Conservation (phyloP, 2,329 filamentous ascomycete species). For the Emmonsia crescens region DNA sequence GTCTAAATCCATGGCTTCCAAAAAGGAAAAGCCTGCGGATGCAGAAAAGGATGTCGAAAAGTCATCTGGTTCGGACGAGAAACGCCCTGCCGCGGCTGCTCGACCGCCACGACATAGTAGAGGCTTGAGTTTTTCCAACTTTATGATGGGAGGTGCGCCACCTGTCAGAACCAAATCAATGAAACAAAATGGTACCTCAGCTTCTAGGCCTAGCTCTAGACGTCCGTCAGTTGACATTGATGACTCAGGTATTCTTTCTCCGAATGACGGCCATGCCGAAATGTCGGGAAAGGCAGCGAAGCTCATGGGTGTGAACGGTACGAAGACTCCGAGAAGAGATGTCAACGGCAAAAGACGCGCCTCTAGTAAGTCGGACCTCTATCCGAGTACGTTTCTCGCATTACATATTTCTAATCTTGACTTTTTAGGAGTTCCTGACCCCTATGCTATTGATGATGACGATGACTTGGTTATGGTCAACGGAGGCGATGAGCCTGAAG, state of each 20-base stretch:
- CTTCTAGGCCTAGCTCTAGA: slow-evolving; percentile 47
- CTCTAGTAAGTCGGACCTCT: slow-evolving; percentile 2
- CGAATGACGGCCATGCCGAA: slow-evolving; percentile 55
- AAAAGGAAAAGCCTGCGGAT: slow-evolving; percentile 49
- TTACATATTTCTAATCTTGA: background rate
- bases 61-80: slow-evolving; percentile 55
- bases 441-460: slow-evolving; percentile 55
- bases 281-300: slow-evolving; percentile 69
- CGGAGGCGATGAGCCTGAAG: slow-evolving; percentile 29
- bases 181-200: slow-evolving; percentile 49
- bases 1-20: slow-evolving; percentile 47
- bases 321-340: slow-evolving; percentile 36
- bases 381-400: background rate
- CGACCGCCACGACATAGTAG: slow-evolving; percentile 46
- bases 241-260: slow-evolving; percentile 53
- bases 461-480: slow-evolving; percentile 53
- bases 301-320: slow-evolving; percentile 52
- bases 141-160: slow-evolving; percentile 57
- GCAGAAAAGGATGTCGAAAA: slow-evolving; percentile 48
- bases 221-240: slow-evolving; percentile 58
- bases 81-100: slow-evolving; percentile 41
- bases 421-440: slow-evolving; percentile 34
- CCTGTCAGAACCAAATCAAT: slow-evolving; percentile 53
- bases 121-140: slow-evolving; percentile 46
- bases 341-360: background rate